phyloP scores from a whole-genome alignment of 2,329 filamentous ascomycete genomes.

The Aspergillus sergii region DNA sequence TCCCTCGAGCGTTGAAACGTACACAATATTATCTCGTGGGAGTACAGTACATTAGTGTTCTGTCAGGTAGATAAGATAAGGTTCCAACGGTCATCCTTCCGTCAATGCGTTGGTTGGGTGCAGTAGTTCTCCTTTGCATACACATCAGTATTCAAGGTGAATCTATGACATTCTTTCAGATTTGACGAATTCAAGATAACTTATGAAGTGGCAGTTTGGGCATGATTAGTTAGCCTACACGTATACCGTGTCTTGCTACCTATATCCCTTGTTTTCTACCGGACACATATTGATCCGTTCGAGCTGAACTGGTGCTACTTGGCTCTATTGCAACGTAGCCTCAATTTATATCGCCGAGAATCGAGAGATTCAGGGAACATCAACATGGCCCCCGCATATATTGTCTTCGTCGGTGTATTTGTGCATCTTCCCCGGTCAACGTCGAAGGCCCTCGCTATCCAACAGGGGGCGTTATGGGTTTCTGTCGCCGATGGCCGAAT shows the following conservation, averaged over 20 bases:
- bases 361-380: background rate
- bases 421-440: constrained; percentile 56
- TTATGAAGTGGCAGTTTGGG: background rate
- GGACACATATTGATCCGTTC: background rate
- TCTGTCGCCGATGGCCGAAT: constrained; percentile 35
- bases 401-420: constrained; percentile 64
- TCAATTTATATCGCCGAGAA: background rate
- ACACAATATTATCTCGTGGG: background rate
- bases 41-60: background rate
- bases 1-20: background rate
- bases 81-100: background rate
- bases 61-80: background rate
- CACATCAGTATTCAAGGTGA: background rate
- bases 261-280: background rate
- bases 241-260: background rate
- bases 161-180: background rate
- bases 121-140: background rate
- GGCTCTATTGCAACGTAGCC: background rate
- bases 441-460: constrained; percentile 53
- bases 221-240: background rate
- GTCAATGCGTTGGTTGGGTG: background rate
- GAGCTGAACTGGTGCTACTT: background rate
- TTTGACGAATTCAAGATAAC: background rate
- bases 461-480: constrained; percentile 50
- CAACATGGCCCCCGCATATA: constrained; percentile 20